These are phyloP conservation scores for Drechslera avenae DNA, from an alignment of 2,329 filamentous ascomycete species.

Conservation along the genomic window DNA sequence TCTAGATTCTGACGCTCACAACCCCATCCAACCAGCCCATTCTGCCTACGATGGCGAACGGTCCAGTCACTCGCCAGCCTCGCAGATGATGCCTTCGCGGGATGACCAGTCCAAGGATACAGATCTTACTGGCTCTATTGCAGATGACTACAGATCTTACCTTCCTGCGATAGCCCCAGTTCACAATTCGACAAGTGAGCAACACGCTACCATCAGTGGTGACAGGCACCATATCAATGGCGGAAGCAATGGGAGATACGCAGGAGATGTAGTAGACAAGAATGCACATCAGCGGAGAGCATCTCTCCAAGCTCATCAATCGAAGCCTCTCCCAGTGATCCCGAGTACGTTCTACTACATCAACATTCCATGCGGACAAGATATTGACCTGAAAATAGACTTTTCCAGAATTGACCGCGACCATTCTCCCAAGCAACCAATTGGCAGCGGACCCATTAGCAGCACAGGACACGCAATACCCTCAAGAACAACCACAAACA, in stretches of 20 bases:
- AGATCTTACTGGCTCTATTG: constrained; percentile 21
- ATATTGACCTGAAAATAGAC: constrained; percentile 9
- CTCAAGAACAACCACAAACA: constrained; percentile 1
- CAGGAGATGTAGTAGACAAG: constrained; percentile 44
- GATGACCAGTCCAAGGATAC: constrained; percentile 1
- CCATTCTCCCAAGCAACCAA: background rate
- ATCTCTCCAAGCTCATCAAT: constrained; percentile 7
- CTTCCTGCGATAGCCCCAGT: constrained; percentile 21
- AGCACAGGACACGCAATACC: constrained; percentile 1
- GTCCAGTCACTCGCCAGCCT: background rate
- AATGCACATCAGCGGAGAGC: constrained; percentile 29
- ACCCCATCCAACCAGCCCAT: constrained; percentile 18
- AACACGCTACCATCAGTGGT: background rate
- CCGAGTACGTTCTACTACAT: constrained; percentile 12
- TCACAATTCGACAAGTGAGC: constrained; percentile 11
- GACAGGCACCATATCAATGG: too few relatives aligned
- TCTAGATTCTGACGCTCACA: background rate
- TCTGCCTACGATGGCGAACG: constrained; percentile 14
- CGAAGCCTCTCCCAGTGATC: constrained; percentile 9
- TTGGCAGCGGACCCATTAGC: background rate
- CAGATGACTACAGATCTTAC: constrained; percentile 30
- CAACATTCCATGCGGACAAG: background rate
- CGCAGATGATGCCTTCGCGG: background rate
- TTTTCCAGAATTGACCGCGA: background rate
- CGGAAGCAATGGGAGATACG: too few relatives aligned